Percentiles rank a stretch among this genome's conserved stretches.
Evolutionary conservation across 2,329 filamentous ascomycete species (phyloP).

Genomic region (Phoma sp.): DNA sequence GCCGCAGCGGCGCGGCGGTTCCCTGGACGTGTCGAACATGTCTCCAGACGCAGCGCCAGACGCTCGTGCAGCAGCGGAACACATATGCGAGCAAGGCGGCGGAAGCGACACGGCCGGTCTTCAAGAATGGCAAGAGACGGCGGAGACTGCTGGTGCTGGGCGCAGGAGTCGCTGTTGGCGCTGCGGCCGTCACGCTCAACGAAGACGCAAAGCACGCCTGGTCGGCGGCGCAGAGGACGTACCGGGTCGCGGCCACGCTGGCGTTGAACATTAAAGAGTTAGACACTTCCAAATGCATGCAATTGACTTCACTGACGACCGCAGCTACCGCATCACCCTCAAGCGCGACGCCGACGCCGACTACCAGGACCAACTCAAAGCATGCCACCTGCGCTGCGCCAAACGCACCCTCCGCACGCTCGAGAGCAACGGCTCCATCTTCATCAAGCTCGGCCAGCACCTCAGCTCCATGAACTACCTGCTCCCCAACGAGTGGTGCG

Average conservation of each 20-base stretch:
- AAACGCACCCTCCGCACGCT: slow-evolving; percentile 83
- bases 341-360: slow-evolving; percentile 72
- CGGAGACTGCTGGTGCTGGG: slow-evolving; percentile 37
- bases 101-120: not conserved
- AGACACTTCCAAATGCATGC: slow-evolving; percentile 35
- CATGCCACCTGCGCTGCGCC: slow-evolving; percentile 92
- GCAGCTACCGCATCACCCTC: slow-evolving; percentile 85
- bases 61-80: slow-evolving; percentile 23
- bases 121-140: slow-evolving; percentile 33
- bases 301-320: not conserved
- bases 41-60: slow-evolving; percentile 34
- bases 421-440: slow-evolving; percentile 97
- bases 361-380: slow-evolving; percentile 72
- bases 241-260: slow-evolving; percentile 77
- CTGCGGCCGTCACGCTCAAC: slow-evolving; percentile 58
- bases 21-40: slow-evolving; percentile 49
- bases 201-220: slow-evolving; percentile 79
- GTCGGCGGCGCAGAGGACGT: slow-evolving; percentile 76
- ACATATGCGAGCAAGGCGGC: slow-evolving; percentile 25
- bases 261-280: slow-evolving; percentile 90
- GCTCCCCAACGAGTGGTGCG: slow-evolving; percentile 89
- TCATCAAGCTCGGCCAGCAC: slow-evolving; percentile 97
- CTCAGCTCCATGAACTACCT: slow-evolving; percentile 96
- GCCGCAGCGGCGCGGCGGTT: slow-evolving; percentile 24
- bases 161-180: slow-evolving; percentile 45